Conservation (phyloP, 2,329 filamentous ascomycete genomes). For the Fusarium foetens region DNA sequence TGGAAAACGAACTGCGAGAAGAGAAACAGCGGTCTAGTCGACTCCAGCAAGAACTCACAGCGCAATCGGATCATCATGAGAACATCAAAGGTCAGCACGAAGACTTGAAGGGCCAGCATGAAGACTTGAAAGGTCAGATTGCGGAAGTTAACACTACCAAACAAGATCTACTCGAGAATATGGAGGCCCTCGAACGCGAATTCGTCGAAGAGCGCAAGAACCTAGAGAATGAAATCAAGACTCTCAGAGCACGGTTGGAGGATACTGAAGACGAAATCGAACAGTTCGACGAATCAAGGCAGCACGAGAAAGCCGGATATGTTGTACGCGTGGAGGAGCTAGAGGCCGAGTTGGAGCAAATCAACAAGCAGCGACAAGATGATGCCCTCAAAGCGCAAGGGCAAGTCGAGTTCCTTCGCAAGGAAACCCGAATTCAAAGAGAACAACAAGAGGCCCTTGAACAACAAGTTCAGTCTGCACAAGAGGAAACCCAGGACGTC, state of each 20-base stretch:
- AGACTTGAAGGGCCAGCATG: constrained; percentile 63
- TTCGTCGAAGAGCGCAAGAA: constrained; percentile 86
- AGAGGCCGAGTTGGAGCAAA: constrained; percentile 75
- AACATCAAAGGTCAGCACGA: constrained; percentile 68
- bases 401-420: constrained; percentile 70
- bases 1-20: constrained; percentile 81
- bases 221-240: constrained; percentile 82
- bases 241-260: constrained; percentile 80
- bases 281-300: constrained; percentile 80
- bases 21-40: constrained; percentile 75
- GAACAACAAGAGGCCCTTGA: constrained; percentile 70
- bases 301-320: constrained; percentile 79
- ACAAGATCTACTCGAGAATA: constrained; percentile 91
- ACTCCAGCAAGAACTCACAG: constrained; percentile 76
- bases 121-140: constrained; percentile 72
- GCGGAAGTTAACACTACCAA: constrained; percentile 93
- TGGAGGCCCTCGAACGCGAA: constrained; percentile 90
- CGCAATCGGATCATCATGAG: constrained; percentile 65
- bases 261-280: constrained; percentile 94
- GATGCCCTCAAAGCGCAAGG: constrained; percentile 68
- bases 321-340: constrained; percentile 76
- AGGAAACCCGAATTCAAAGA: constrained; percentile 67
- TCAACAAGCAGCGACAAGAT: constrained; percentile 67
- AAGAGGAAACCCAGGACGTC: constrained; percentile 64
- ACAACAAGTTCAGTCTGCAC: constrained; percentile 63